Evolutionary conservation across 768 basidiomycete species (phyloP), one percentile per base, ranked within the genome.

Genomic region (Hygrophorus russula): DNA sequence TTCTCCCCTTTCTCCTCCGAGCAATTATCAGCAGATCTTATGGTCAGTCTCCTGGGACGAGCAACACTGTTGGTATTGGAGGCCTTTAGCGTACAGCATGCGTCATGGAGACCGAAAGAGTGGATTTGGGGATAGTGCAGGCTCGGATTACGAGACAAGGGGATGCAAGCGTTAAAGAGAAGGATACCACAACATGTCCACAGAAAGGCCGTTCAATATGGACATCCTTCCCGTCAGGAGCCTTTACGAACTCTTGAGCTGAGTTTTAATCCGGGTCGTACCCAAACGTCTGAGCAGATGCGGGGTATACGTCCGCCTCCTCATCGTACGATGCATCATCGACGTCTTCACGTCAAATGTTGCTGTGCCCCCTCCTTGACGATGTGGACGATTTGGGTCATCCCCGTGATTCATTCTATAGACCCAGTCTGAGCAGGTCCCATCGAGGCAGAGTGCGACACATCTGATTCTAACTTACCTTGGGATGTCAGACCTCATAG

Each of bases 391-490:
- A 86, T 49, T 65, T 86, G 5, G 80, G 83, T n/a, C 68, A 73
- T 10, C 87, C 82, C 64, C 74, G 73, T 30, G 80, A 86, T 52
- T 64, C 87, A 7, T 87, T 87, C 59, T 86, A 81, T 56, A 66
- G 64, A 33, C 80, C 80, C 5, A 57, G 51, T 41, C 47, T 51
- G 46, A 46, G 47, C 36, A 47, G 47, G 47, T 50, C 52, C 45
- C 52, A 36, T 56, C 61, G 34, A 49, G 53, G 40, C 56, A 58
- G 19, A 52, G n/a, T n/a, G n/a, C 60, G 20, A 50, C 56, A 31
- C 51, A 65, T 9, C 24, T 35, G 47, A 53, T 7, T 48, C 53
- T 7, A 51, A 54, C 29, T 49, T 57, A 9, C 59, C 64, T 15
- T 68, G 64, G 63, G 68, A 68, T 44, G 41, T 57, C 19, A 55